Conservation (phyloP, 2,329 filamentous ascomycete genomes). For the Penicillium sp. region DNA sequence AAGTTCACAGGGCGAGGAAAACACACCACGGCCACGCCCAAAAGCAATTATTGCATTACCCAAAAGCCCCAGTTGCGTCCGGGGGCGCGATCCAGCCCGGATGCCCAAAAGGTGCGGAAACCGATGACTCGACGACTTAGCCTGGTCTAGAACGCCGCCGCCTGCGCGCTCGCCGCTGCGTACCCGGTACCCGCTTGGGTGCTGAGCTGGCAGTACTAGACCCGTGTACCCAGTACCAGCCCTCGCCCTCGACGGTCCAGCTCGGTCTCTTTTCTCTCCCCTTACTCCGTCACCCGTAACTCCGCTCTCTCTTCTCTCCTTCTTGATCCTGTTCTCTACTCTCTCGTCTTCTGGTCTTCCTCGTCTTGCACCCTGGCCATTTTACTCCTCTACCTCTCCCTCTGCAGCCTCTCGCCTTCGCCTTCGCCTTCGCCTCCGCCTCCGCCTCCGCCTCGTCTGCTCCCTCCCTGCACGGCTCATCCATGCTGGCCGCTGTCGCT, state of each 20-base stretch:
- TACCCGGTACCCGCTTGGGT: not conserved
- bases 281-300: no score
- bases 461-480: conserved; percentile 10
- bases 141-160: conserved; percentile 23
- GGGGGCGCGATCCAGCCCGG: no score
- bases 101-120: not conserved
- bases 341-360: no score
- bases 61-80: no score
- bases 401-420: conserved; percentile 17
- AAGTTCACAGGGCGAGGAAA: no score
- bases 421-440: conserved; percentile 19
- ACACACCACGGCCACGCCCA: no score
- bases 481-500: conserved; percentile 19
- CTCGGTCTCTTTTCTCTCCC: conserved; percentile 13
- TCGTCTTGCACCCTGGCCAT: no score
- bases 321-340: no score
- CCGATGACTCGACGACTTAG: conserved; percentile 27
- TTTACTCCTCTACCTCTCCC: conserved; percentile 14
- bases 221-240: conserved; percentile 17
- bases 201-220: not conserved
- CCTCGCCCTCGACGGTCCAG: conserved; percentile 8
- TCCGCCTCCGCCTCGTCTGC: conserved; percentile 13
- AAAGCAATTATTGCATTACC: no score
- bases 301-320: no score
- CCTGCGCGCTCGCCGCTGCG: conserved; percentile 11